Conservation (phyloP, 371 early-diverging fungal species). For the Vittaforma corneae region DNA sequence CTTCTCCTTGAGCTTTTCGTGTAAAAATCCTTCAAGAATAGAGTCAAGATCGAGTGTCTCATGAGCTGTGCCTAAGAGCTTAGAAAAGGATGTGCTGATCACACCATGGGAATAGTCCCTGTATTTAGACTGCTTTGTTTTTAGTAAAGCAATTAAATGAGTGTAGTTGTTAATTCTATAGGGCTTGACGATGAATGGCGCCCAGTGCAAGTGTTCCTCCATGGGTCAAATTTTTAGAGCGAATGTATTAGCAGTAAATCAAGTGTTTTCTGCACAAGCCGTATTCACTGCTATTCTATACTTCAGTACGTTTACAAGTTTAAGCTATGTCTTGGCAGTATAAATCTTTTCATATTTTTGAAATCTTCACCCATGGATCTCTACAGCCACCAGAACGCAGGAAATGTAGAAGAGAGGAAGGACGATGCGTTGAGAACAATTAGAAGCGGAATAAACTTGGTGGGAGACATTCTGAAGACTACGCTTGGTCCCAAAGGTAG, state of each 20-base stretch:
- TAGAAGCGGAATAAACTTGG: conserved; percentile 82
- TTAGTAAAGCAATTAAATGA: conserved; percentile 36
- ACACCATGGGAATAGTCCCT: conserved; percentile 5
- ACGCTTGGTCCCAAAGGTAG: conserved; percentile 68
- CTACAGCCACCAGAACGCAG: conserved; percentile 6
- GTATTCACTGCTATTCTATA: too few relatives aligned
- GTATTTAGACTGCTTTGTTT: conserved; percentile 35
- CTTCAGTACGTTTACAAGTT: too few relatives aligned
- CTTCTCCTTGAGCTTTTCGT: conserved; percentile 39
- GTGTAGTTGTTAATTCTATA: conserved; percentile 44
- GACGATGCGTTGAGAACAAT: conserved; percentile 61
- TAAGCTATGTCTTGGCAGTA: too few relatives aligned
- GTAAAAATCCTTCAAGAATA: conserved; percentile 36
- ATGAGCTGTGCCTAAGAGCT: conserved; percentile 5
- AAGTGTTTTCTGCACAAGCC: too few relatives aligned
- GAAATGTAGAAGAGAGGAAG: conserved; percentile 46
- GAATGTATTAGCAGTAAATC: too few relatives aligned
- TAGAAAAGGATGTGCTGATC: neutral
- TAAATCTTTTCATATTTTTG: too few relatives aligned
- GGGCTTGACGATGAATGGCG: too few relatives aligned
- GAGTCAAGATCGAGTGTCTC: conserved; percentile 17
- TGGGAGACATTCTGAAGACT: conserved; percentile 83
- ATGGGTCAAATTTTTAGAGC: too few relatives aligned
- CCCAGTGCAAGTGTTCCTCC: too few relatives aligned
- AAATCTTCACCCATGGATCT: conserved; percentile 21